Evolutionary conservation across 768 basidiomycete genomes (phyloP).

Genomic region (Tulasnella sp.): DNA sequence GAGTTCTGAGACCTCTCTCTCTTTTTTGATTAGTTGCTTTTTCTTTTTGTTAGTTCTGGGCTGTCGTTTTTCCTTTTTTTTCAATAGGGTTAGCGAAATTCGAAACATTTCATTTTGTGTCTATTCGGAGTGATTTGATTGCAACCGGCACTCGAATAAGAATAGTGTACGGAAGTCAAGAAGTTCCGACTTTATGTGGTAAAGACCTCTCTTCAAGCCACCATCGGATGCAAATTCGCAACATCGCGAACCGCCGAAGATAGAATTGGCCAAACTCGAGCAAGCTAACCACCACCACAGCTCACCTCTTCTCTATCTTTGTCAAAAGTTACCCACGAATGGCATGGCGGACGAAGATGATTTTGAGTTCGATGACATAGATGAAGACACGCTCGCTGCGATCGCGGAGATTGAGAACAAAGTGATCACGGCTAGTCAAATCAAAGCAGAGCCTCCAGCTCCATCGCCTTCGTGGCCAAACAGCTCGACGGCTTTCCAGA

Average conservation of each 20-base stretch:
- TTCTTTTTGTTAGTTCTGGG: too few relatives aligned
- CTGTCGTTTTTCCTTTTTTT: not conserved
- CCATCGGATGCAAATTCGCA: not conserved
- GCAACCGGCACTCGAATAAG: not conserved
- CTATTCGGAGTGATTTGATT: not conserved
- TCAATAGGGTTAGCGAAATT: not conserved
- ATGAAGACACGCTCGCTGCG: not conserved
- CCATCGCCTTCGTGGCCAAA: not conserved
- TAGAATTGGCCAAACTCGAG: not conserved
- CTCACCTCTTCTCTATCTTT: not conserved
- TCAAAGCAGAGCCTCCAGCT: not conserved
- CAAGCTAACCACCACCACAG: constrained; percentile 3
- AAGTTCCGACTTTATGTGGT: not conserved
- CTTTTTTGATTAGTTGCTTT: not conserved
- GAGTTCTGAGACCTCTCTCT: not conserved
- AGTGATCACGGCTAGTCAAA: not conserved
- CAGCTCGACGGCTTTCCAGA: not conserved
- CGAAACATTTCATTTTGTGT: not conserved
- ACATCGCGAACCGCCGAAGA: not conserved
- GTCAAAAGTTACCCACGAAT: not conserved
- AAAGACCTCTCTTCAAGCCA: not conserved
- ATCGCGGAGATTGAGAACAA: constrained; percentile 4
- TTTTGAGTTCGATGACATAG: constrained; percentile 12
- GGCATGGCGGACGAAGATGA: constrained; percentile 14
- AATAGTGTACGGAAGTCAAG: not conserved